Evolutionary conservation across 306 rosid species (phyloP), one percentile per base, ranked within the genome.

Genomic region (Dryas alaskensis): DNA sequence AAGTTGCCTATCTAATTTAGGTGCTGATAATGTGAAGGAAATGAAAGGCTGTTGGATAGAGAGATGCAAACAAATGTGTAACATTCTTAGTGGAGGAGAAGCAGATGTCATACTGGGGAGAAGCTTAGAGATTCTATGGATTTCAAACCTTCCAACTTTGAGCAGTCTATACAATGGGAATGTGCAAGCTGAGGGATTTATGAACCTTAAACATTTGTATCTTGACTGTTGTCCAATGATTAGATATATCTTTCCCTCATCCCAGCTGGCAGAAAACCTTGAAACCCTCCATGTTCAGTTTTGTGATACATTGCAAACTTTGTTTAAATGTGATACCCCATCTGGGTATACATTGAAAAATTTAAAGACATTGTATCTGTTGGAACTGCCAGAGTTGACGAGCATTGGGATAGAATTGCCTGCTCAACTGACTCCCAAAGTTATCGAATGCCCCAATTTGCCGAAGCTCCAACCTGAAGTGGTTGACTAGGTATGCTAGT

Each of bases 11-110:
- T 80, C 80, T 40, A 48, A 73, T 6, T 45, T 80, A 42, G 77
- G 67, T 25, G 54, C 37, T n/a, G 66, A 44, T 4, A 76, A 45
- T 49, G 60, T 73, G 39, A 65, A 39, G 16, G 49, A 5, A 46
- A 17, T 83, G 70, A 80, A 69, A 80, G 75, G 84, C 7, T 83
- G 84, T 31, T 68, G 74, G 84, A 39, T 83, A 54, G 65, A 74
- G 77, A 72, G 62, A 43, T 80, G 84, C 22, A 11, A 72, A 4
- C 10, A 65, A 40, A 51, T 83, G 37, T 8, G 59, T 17, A 64
- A 9, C 52, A 55, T 83, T 69, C 37, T 73, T 42, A 8, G 2
- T 25, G 65, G 44, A 10, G 57, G 31, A 10, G 50, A 70, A 14
- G 74, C 12, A 17, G 49, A 49, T 44, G 59, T 14, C 43, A 52